These are phyloP conservation scores for Cercospora berteroae DNA, from an alignment of 2,329 filamentous ascomycete species.

Conservation along the genomic window DNA sequence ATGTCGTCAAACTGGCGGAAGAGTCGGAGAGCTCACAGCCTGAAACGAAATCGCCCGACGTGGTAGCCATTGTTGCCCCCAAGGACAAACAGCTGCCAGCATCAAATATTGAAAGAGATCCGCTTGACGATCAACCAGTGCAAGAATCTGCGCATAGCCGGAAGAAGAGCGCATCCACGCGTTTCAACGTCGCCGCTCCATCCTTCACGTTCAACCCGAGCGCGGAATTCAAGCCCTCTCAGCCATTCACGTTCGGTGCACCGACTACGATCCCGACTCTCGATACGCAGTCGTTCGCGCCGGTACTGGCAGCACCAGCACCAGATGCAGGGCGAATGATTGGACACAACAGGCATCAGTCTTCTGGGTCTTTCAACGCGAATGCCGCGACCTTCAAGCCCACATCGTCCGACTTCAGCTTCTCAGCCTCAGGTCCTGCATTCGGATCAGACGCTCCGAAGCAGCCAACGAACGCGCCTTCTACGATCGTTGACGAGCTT, in stretches of 20 bases:
- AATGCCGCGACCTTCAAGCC: slow-evolving; percentile 45
- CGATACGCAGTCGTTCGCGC: slow-evolving; percentile 5
- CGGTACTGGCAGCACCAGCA: neutral
- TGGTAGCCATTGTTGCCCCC: neutral
- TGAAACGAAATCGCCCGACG: slow-evolving; percentile 1
- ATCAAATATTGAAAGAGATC: slow-evolving; percentile 25
- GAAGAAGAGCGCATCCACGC: slow-evolving; percentile 51
- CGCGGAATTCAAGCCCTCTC: slow-evolving; percentile 47
- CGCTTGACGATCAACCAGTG: slow-evolving; percentile 40
- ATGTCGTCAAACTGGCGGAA: slow-evolving; percentile 28
- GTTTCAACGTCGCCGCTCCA: slow-evolving; percentile 82
- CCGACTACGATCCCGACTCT: slow-evolving; percentile 8
- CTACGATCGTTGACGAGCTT: slow-evolving; percentile 40
- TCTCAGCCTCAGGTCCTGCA: slow-evolving; percentile 32
- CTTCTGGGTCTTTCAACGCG: slow-evolving; percentile 59
- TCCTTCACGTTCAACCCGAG: slow-evolving; percentile 77
- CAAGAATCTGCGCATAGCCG: slow-evolving; percentile 69
- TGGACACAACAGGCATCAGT: slow-evolving; percentile 29
- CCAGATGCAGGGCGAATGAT: slow-evolving; percentile 8
- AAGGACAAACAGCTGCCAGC: slow-evolving; percentile 15
- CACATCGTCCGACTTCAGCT: slow-evolving; percentile 39
- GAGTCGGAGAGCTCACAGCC: slow-evolving; percentile 21
- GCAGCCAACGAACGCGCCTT: neutral
- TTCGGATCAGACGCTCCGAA: slow-evolving; percentile 30
- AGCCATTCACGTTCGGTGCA: slow-evolving; percentile 24